Evolutionary conservation across 1,139 yeast species (phyloP).

Genomic region (Pichia sp.): DNA sequence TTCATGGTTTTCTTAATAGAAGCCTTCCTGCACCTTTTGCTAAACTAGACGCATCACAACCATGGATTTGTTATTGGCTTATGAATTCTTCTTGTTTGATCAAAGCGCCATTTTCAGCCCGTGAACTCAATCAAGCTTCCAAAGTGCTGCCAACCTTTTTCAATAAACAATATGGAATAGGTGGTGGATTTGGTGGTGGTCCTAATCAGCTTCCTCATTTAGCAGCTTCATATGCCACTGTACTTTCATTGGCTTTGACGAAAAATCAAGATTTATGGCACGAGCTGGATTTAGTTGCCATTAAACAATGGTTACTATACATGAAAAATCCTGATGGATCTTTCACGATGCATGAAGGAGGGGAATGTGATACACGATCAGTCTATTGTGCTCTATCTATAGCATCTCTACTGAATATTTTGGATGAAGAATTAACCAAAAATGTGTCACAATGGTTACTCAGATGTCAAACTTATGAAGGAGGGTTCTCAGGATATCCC

Average conservation of each 20-base stretch:
- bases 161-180: background rate
- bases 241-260: conserved; percentile 52
- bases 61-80: conserved; percentile 90
- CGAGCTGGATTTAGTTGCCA: conserved; percentile 33
- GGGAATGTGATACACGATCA: conserved; percentile 84
- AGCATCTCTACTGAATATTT: conserved; percentile 56
- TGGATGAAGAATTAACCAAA: conserved; percentile 52
- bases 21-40: conserved; percentile 42
- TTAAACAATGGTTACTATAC: conserved; percentile 56
- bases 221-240: conserved; percentile 78
- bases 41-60: conserved; percentile 74
- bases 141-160: background rate
- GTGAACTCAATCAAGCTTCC: conserved; percentile 4
- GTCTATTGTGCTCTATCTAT: conserved; percentile 79
- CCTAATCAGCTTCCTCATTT: conserved; percentile 71
- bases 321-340: conserved; percentile 68
- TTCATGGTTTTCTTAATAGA: conserved; percentile 31
- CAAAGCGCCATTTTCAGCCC: conserved; percentile 15
- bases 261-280: conserved; percentile 39
- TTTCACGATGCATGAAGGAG: conserved; percentile 63
- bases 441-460: conserved; percentile 55
- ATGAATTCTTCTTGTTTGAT: conserved; percentile 45
- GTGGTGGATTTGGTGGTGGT: conserved; percentile 80
- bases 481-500: conserved; percentile 86
- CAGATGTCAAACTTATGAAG: conserved; percentile 84